phyloP scores from a whole-genome alignment of 257 asterid genomes.

The Lycium barbarum region DNA sequence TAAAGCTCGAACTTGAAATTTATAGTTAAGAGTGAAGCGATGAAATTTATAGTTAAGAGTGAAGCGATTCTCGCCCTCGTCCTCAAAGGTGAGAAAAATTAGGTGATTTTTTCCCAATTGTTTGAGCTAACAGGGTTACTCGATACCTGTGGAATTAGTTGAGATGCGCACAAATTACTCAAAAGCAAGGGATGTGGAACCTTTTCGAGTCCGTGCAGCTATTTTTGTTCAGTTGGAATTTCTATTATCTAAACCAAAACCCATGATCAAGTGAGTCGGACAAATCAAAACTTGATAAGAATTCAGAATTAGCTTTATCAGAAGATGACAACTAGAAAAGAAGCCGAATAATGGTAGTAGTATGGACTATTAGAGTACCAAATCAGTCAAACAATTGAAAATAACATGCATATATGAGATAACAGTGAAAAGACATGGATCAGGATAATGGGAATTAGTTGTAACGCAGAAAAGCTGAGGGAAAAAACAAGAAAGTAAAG shows the following conservation, averaged over 20 bases:
- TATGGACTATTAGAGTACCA: neutral
- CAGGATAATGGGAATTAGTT: neutral
- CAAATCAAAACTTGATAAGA: conserved; percentile 1
- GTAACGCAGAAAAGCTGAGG: neutral
- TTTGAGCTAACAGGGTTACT: too few species aligned
- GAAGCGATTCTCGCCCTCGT: neutral
- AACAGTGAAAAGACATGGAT: neutral
- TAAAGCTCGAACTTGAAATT: neutral
- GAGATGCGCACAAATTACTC: too few species aligned
- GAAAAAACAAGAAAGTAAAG: neutral
- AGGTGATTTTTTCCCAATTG: too few species aligned
- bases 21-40: too few species aligned
- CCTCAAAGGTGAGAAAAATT: too few species aligned
- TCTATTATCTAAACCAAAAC: neutral
- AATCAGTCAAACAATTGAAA: conserved; percentile 9
- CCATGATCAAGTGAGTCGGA: neutral
- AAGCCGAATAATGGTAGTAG: neutral
- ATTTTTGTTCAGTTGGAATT: neutral
- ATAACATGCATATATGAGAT: neutral
- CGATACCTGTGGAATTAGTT: too few species aligned
- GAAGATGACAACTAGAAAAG: neutral
- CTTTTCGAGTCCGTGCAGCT: neutral
- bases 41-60: neutral
- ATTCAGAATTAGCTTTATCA: neutral
- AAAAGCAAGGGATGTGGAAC: neutral